Conservation (phyloP, 1,284 basidiomycete species). For the Tilletia caries region DNA sequence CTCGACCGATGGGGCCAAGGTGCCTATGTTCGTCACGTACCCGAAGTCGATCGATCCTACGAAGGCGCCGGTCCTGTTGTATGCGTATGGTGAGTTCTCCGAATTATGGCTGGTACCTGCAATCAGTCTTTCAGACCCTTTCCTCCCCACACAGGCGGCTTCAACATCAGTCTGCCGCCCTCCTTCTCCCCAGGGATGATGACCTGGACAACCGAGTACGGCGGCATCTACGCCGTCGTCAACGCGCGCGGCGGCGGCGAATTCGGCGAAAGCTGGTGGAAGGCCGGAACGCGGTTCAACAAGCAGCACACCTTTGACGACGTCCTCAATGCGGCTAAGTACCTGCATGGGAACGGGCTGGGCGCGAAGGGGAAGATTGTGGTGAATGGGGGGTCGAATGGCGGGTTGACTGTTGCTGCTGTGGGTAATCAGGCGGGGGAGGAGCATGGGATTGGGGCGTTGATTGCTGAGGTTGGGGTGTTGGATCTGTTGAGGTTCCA, state of each 20-base stretch:
- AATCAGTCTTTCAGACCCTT: neutral
- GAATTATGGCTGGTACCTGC: neutral
- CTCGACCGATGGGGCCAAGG: conserved; percentile 74
- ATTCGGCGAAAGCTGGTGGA: conserved; percentile 67
- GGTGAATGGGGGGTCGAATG: conserved; percentile 61
- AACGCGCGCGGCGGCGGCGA: conserved; percentile 71
- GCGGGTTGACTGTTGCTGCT: conserved; percentile 71
- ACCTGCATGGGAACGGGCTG: conserved; percentile 69
- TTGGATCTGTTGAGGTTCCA: conserved; percentile 64
- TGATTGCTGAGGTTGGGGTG: conserved; percentile 58
- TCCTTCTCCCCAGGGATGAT: conserved; percentile 71
- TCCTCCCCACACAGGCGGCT: conserved; percentile 19
- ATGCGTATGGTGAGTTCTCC: conserved; percentile 64
- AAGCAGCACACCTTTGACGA: conserved; percentile 72
- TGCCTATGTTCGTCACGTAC: conserved; percentile 82
- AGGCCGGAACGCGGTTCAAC: conserved; percentile 44
- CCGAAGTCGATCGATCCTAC: conserved; percentile 71
- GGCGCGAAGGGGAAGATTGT: conserved; percentile 70
- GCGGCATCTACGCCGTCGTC: conserved; percentile 67
- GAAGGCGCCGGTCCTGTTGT: conserved; percentile 73
- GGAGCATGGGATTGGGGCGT: conserved; percentile 68
- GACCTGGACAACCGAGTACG: conserved; percentile 72
- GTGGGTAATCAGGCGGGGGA: conserved; percentile 75
- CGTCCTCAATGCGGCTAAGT: conserved; percentile 61
- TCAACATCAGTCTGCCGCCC: conserved; percentile 67